Evolutionary conservation across 1,284 basidiomycete species (phyloP).

Genomic region (Omphalotus olearius): DNA sequence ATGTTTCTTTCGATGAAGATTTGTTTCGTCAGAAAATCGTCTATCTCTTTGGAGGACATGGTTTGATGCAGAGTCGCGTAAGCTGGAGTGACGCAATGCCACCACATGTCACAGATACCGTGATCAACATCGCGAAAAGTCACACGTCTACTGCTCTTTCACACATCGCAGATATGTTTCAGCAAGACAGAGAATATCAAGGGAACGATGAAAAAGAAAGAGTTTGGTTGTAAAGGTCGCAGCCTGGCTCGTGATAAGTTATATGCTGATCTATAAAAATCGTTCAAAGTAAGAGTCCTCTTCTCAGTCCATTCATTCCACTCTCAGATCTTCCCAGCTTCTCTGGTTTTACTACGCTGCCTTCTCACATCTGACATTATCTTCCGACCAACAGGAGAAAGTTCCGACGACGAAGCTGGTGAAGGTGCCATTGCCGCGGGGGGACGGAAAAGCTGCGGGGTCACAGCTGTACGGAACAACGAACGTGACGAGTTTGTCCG

Average conservation of each 20-base stretch:
- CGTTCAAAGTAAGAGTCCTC: no score
- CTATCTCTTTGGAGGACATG: conserved; percentile 43
- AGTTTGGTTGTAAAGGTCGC: no score
- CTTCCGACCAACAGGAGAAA: conserved; percentile 61
- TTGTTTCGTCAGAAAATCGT: conserved; percentile 61
- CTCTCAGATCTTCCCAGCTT: conserved; percentile 6
- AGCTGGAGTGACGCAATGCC: no score
- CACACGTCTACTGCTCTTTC: no score
- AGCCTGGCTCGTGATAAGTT: no score
- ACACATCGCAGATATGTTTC: no score
- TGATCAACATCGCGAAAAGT: no score
- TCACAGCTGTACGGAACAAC: conserved; percentile 32
- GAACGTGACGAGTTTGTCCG: conserved; percentile 27
- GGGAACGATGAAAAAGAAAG: no score
- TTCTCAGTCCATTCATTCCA: no score
- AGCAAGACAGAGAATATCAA: no score
- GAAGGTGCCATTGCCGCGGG: conserved; percentile 38
- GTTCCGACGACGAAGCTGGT: conserved; percentile 67
- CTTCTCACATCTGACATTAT: conserved; percentile 57
- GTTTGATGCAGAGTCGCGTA: background rate
- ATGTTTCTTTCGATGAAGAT: conserved; percentile 58
- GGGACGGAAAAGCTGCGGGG: conserved; percentile 31
- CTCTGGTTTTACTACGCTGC: conserved; percentile 27
- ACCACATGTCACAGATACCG: no score
- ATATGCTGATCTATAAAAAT: no score